Evolutionary conservation across 768 basidiomycete species (phyloP).

Genomic region (Mycena epipterygia): DNA sequence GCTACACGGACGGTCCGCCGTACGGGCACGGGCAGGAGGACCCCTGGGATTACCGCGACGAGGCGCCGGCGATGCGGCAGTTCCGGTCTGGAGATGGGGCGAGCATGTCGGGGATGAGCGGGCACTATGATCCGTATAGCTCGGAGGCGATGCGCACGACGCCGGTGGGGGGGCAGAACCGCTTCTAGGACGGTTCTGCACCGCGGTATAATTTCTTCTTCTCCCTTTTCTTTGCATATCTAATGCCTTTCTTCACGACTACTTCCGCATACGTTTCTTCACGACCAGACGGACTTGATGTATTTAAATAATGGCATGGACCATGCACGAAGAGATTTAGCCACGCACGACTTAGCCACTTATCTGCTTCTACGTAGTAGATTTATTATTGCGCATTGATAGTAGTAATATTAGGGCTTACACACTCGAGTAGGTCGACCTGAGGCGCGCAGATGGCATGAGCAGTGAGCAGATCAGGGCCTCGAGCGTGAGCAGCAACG

Average conservation of each 20-base stretch:
- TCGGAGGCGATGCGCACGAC: conserved; percentile 20
- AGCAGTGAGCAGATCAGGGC: conserved; percentile 4
- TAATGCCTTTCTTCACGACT: neutral
- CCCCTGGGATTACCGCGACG: conserved; percentile 2
- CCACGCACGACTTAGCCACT: neutral
- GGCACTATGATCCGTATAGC: conserved; percentile 32
- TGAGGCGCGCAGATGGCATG: too few species aligned
- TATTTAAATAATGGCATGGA: conserved; percentile 11
- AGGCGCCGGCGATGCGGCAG: conserved; percentile 27
- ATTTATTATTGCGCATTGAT: conserved; percentile 20
- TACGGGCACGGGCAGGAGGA: conserved; percentile 1
- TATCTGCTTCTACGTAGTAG: conserved; percentile 19
- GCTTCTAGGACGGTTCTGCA: too few species aligned
- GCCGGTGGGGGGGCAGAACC: neutral
- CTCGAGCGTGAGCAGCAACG: conserved; percentile 24
- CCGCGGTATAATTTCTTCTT: too few species aligned
- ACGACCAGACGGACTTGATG: conserved; percentile 3
- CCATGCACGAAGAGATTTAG: too few species aligned
- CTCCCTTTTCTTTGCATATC: neutral
- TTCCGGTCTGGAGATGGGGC: conserved; percentile 11
- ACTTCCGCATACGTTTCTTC: neutral
- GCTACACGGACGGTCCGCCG: conserved; percentile 25
- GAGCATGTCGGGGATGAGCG: conserved; percentile 25
- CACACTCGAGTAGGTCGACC: too few species aligned
- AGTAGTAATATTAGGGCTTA: conserved; percentile 28